Evolutionary conservation across 176 grass and related monocot species (phyloP).

Genomic region (Lolium rigidum): DNA sequence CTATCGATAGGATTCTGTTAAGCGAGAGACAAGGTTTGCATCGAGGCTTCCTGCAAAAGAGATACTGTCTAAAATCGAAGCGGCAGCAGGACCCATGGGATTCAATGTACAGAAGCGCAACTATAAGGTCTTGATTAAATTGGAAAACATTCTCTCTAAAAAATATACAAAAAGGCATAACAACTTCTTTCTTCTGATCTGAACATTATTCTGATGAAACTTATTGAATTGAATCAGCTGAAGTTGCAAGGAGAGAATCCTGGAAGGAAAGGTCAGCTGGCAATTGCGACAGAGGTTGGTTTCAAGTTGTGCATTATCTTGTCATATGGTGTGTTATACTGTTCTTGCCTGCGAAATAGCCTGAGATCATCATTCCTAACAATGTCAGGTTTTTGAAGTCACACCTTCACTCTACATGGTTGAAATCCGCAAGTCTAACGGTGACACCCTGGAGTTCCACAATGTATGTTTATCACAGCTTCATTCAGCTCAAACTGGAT

Average conservation of each 20-base stretch:
- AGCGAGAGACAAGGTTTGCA: conserved; percentile 94
- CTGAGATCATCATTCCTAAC: conserved; percentile 32
- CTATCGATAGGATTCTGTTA: conserved; percentile 62
- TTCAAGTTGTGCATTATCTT: not conserved
- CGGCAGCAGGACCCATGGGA: conserved; percentile 81
- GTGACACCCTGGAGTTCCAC: conserved; percentile 93
- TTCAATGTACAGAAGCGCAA: conserved; percentile 89
- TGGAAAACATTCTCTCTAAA: not conserved
- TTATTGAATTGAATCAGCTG: conserved; percentile 60
- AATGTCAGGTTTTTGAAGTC: conserved; percentile 87
- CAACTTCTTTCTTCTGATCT: conserved; percentile 14
- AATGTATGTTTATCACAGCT: conserved; percentile 49
- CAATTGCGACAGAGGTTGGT: conserved; percentile 84
- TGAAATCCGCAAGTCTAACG: conserved; percentile 89
- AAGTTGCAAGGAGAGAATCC: conserved; percentile 94
- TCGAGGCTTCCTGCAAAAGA: conserved; percentile 93
- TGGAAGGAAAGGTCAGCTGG: conserved; percentile 97
- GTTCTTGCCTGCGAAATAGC: conserved; percentile 7
- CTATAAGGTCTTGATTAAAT: conserved; percentile 68
- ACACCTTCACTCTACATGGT: conserved; percentile 92
- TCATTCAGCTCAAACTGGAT: not conserved
- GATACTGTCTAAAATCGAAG: conserved; percentile 93
- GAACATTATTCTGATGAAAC: conserved; percentile 5
- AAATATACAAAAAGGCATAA: not conserved
- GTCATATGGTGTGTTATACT: not conserved